These are phyloP conservation scores for Nemania bipapillata DNA, from an alignment of 2,329 filamentous ascomycete genomes.

Conservation along the genomic window DNA sequence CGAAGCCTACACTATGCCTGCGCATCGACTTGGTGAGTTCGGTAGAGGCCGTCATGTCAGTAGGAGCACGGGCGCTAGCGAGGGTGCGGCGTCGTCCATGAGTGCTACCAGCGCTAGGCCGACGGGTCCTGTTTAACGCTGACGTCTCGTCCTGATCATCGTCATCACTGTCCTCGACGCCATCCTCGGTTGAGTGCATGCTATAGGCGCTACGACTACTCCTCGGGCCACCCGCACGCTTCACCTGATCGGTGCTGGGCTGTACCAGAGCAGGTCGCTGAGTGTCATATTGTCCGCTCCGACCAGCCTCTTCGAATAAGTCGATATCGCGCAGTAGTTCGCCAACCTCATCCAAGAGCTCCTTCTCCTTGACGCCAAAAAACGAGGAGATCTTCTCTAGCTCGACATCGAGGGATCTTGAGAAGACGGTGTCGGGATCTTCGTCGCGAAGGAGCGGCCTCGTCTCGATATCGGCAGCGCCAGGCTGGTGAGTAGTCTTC, in stretches of 20 bases:
- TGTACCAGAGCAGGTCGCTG: constrained; percentile 44
- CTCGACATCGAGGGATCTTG: constrained; percentile 83
- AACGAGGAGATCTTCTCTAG: constrained; percentile 94
- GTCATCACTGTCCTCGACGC: constrained; percentile 66
- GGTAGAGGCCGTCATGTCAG: constrained; percentile 70
- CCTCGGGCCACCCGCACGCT: constrained; percentile 53
- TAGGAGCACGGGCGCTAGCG: constrained; percentile 55
- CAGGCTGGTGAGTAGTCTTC: constrained; percentile 77
- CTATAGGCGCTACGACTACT: constrained; percentile 57
- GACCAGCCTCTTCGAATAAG: constrained; percentile 68
- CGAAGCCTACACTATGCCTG: constrained; percentile 74
- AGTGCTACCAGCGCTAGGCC: constrained; percentile 53
- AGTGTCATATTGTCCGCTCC: constrained; percentile 54
- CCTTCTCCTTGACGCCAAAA: constrained; percentile 87
- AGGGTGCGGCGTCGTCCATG: constrained; percentile 54
- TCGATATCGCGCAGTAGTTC: constrained; percentile 80
- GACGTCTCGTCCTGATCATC: constrained; percentile 62
- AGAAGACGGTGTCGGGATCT: constrained; percentile 84
- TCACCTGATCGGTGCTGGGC: constrained; percentile 52
- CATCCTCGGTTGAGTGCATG: constrained; percentile 65
- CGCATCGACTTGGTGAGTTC: constrained; percentile 68
- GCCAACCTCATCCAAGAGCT: constrained; percentile 83
- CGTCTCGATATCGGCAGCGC: constrained; percentile 78
- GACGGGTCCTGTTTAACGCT: constrained; percentile 60
- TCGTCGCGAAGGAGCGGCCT: constrained; percentile 80